Evolutionary conservation across 2,329 filamentous ascomycete species (phyloP), one percentile per base, ranked within the genome.

Genomic region (Exserohilum turcica): DNA sequence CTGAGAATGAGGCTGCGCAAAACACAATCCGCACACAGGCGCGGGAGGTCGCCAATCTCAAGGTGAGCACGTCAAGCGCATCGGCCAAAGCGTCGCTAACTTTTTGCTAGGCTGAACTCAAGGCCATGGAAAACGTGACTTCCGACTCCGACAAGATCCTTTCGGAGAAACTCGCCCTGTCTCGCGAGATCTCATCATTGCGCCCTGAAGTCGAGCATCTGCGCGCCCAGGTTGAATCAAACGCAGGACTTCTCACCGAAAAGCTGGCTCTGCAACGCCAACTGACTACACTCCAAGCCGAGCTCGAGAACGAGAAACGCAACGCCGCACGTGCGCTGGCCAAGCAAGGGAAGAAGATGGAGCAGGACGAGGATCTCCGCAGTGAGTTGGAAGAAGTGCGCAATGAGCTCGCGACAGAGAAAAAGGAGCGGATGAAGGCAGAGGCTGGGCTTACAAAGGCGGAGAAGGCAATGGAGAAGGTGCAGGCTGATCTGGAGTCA

Each of bases 261-360:
- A 96, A 95, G 72, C 80, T 93, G 39, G 82, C 88, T 2, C 76
- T 97, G 12, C 87, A 94, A 68, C 86, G 89, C 40, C 90, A 94
- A 74, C 74, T 96, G 24, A 87, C 83, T 66, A 86, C 87, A 1
- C 74, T 92, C 2, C 89, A 96, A 72, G 86, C 91, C 37, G 89
- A 96, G 64, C 80, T 96, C 2, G 90, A 92, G 60, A 90, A 89
- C 61, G 90, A 94, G 70, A 93, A 86, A 72, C 84, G 86, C n/a
- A 82, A 86, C 3, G 79, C 83, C 7, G 84, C 87, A 61, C 84
- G 86, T 45, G 82, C 82, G 3, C 63, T 77, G 5, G 77, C 78
- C 1, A 81, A 82, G 60, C 71, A 75, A 61, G 78, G 76, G 42
- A 77, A 70, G 68, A 82, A 69, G 71, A 83, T 76, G 36, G 77